Evolutionary conservation across 331 rosid species (phyloP).

Genomic region (Quercus phellos): DNA sequence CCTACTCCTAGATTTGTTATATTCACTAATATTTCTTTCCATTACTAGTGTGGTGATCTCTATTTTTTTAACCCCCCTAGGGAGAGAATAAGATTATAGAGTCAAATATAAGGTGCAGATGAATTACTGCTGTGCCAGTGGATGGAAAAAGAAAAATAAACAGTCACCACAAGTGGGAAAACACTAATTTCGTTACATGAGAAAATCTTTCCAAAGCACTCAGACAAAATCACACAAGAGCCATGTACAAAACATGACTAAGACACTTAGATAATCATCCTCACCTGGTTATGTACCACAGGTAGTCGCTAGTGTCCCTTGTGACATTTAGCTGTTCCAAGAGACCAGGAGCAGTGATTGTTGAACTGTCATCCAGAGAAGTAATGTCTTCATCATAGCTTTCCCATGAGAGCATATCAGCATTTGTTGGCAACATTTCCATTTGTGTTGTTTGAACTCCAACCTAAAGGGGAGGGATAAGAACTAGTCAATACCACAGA

Average conservation of each 20-base stretch:
- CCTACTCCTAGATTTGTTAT: neutral
- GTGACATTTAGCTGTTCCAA: constrained; percentile 92
- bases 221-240: constrained; percentile 3
- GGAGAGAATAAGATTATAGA: neutral
- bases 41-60: neutral
- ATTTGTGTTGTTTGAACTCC: constrained; percentile 90
- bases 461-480: constrained; percentile 38
- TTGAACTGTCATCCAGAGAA: constrained; percentile 53
- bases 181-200: neutral
- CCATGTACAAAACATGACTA: neutral
- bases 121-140: neutral
- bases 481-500: constrained; percentile 1
- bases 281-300: constrained; percentile 94
- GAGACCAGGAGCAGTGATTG: constrained; percentile 74
- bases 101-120: neutral
- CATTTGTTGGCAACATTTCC: constrained; percentile 78
- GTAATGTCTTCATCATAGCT: constrained; percentile 62
- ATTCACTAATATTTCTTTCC: neutral
- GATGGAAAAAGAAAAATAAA: neutral
- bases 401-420: constrained; percentile 69
- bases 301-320: constrained; percentile 80
- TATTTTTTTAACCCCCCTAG: neutral
- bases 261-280: constrained; percentile 28
- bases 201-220: neutral
- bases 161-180: neutral